Evolutionary conservation across 208 protist genomes (phyloP).

Genomic region (Acanthamoeba lenticulata): DNA sequence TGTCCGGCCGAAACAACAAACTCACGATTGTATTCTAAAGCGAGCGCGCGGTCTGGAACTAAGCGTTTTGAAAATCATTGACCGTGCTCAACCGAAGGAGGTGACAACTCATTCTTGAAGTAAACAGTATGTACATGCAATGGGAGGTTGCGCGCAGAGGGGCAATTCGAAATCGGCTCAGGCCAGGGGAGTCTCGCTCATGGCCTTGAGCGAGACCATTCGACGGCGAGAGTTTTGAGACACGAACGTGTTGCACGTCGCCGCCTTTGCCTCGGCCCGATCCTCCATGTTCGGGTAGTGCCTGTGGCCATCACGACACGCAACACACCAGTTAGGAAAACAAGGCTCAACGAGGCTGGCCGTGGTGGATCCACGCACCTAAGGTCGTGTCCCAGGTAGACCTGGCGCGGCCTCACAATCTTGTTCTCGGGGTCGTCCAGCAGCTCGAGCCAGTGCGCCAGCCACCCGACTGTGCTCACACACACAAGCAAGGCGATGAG

Average conservation of each 20-base stretch:
- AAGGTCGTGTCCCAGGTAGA: constrained; percentile 65
- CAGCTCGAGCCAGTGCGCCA: constrained; percentile 85
- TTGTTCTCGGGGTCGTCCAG: constrained; percentile 69
- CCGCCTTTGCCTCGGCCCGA: neutral
- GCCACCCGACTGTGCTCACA: constrained; percentile 84
- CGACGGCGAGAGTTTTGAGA: constrained; percentile 24
- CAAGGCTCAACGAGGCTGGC: too few relatives aligned
- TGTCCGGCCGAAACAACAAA: neutral
- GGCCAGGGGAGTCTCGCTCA: too few relatives aligned
- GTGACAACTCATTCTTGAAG: too few relatives aligned
- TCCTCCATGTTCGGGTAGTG: constrained; percentile 2
- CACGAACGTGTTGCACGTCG: neutral
- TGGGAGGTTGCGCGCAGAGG: too few relatives aligned
- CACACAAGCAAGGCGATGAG: too few relatives aligned
- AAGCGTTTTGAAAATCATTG: neutral
- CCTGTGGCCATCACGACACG: neutral
- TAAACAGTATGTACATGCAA: too few relatives aligned
- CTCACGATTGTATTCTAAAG: neutral
- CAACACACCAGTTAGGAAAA: neutral
- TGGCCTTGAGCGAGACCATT: constrained; percentile 29
- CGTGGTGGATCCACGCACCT: neutral
- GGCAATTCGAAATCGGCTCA: too few relatives aligned
- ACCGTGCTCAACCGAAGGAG: too few relatives aligned
- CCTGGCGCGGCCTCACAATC: constrained; percentile 77
- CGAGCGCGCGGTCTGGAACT: neutral